A percentile compares a stretch with the other conserved stretches of the same genome.
Conservation (phyloP, 2,329 filamentous ascomycete genomes). For the Diaporthe citrichinensis region DNA sequence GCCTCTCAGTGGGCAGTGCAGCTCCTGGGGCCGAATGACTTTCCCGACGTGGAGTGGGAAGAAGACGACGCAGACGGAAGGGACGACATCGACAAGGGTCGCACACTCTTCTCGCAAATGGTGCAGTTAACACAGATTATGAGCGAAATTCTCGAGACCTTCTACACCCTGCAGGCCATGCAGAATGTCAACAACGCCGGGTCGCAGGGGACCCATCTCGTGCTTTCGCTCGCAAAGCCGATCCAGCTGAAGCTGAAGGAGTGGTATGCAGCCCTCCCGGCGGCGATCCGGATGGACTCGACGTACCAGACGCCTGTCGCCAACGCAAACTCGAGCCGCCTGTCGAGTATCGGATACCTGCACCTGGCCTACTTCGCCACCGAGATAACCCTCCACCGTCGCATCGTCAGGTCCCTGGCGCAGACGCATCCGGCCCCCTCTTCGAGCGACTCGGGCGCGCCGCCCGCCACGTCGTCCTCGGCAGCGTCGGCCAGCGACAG, state of each 20-base stretch:
- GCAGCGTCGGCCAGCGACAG: conserved; percentile 69
- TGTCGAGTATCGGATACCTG: conserved; percentile 80
- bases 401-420: conserved; percentile 86
- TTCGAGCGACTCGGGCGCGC: conserved; percentile 44
- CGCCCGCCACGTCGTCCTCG: conserved; percentile 35
- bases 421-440: conserved; percentile 52
- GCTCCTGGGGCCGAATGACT: conserved; percentile 75
- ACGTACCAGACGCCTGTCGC: conserved; percentile 57
- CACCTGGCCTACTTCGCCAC: conserved; percentile 95
- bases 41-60: conserved; percentile 79
- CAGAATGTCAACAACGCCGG: conserved; percentile 77
- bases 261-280: conserved; percentile 82
- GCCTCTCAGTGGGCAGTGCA: conserved; percentile 82
- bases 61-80: conserved; percentile 73
- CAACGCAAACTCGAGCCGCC: conserved; percentile 57
- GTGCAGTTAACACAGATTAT: conserved; percentile 82
- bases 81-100: conserved; percentile 76
- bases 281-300: conserved; percentile 75
- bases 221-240: conserved; percentile 82
- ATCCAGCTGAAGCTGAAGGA: conserved; percentile 87
- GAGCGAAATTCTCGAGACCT: conserved; percentile 84
- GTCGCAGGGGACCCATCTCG: conserved; percentile 77
- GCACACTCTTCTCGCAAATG: conserved; percentile 81
- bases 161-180: conserved; percentile 85
- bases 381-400: conserved; percentile 92